Evolutionary conservation across 177 flowering plant genomes (phyloP), one percentile per base, ranked within the genome.

Genomic region (Vitis hybrid): DNA sequence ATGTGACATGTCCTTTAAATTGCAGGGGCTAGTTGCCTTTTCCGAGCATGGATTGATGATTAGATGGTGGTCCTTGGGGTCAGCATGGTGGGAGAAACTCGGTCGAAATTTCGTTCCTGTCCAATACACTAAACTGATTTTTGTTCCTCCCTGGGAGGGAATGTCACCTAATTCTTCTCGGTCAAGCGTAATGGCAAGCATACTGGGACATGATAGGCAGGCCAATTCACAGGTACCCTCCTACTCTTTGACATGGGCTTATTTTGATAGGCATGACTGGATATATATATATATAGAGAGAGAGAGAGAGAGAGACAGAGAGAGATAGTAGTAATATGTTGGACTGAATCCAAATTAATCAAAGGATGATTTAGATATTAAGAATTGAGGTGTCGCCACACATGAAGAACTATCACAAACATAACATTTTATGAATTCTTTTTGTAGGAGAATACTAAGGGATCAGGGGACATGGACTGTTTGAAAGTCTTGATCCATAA

Each of bases 61-160:
- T 72, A 87, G 99, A 79, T 95, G 98, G 99, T 95, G 98, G 97
- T 95, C 98, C 56, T 61, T 95, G 72, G 99, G 95, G 85, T 87
- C 95, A 72, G 92, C 79, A 20, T 94, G 98, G 98, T 95, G 98
- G 98, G 99, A 95, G 82, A 95, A 90, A 78, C 88, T 95, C 67
- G 92, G 90, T 76, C 82, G 96, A 61, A 95, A 77, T 73, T 73
- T 84, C 17, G 85, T 78, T 72, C 97, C 98, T 74, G 90, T 90
- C 5, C 97, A 94, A 51, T 95, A 95, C 83, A 95, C 97, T 69
- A 95, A 95, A 79, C 74, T 95, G 28, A 95, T 95, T 65, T 88
- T 95, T 77, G 89, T 90, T 76, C 98, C 99, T 66, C 99, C 99
- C 4, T 94, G 97, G 95, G 99, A 95, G 54, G 98, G 95, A 67